Evolutionary conservation across 176 grass and related monocot genomes (phyloP), one percentile per base, ranked within the genome.

Genomic region (Elymus sibiricus): DNA sequence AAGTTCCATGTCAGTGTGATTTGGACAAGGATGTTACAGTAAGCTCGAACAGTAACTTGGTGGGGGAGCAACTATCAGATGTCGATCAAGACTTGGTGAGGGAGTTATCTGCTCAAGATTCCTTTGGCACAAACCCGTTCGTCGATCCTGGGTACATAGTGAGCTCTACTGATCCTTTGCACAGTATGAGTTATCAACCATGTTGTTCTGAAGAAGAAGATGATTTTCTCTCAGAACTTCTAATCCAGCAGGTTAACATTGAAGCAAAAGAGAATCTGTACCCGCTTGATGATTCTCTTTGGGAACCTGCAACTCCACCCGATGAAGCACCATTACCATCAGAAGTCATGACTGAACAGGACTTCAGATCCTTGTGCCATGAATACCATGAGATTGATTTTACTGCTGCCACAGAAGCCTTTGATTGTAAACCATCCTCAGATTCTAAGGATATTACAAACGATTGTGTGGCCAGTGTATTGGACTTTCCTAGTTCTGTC

Each of bases 291-390:
- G 86, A 92, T 90, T 87, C 91, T 49, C 86, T 97, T 68, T 92
- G 90, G 88, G 92, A 92, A 88, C 68, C 88, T 84, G 90, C 88
- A 79, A 86, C 89, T 79, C 88, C 83, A 86, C 83, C 92, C 78
- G 77, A 88, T 73, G 92, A 94, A 87, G 77, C 44, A 38, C 86
- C 70, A 22, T 90, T 90, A 66, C 70, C 79, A 63, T 84, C 88
- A 79, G 77, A 87, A 89, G 27, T 82, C 84, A 92, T 80, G 83
- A 82, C 40, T 87, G 90, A 94, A 79, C 82, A 88, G 55, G 83
- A 92, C 55, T 91, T 89, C 39, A 86, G 74, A 84, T 78, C 83
- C 29, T 91, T 88, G 76, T 89, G 63, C 80, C 75, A 77, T 74
- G 85, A 79, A 61, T 88, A 93, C 82, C 84, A 71, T 80, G 89